A percentile compares a stretch with the other conserved stretches of the same genome.
Conservation (phyloP, 2,329 filamentous ascomycete genomes). For the Thielaviopsis punctulata region DNA sequence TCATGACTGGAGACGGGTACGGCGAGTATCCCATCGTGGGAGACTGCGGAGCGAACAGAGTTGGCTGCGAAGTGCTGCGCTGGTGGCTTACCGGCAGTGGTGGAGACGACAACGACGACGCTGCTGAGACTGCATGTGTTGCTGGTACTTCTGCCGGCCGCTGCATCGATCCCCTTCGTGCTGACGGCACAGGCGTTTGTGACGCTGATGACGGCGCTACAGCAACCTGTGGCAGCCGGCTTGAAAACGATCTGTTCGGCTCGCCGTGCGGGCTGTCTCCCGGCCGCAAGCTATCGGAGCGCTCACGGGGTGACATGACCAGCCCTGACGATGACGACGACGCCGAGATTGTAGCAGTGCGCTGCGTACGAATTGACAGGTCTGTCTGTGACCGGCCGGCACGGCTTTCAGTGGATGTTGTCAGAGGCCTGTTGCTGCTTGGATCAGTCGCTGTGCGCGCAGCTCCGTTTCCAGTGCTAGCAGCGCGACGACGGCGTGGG, state of each 20-base stretch:
- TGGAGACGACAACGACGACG: background rate
- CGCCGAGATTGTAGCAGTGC: background rate
- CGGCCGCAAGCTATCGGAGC: background rate
- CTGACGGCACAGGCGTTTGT: background rate
- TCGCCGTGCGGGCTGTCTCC: background rate
- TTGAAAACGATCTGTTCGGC: constrained; percentile 4
- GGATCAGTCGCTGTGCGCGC: constrained; percentile 35
- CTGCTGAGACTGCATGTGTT: background rate
- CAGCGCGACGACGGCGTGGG: constrained; percentile 29
- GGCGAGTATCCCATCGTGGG: background rate
- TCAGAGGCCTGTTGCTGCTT: constrained; percentile 18
- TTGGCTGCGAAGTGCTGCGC: constrained; percentile 3
- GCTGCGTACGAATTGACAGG: constrained; percentile 25
- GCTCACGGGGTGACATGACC: background rate
- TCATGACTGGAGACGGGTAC: background rate
- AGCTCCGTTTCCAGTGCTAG: constrained; percentile 25
- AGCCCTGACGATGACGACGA: background rate
- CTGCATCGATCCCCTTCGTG: background rate
- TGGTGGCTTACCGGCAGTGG: background rate
- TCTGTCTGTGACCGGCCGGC: constrained; percentile 50
- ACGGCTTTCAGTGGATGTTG: constrained; percentile 27
- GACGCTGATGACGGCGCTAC: background rate
- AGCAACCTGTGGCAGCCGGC: constrained; percentile 5
- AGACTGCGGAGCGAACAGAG: background rate
- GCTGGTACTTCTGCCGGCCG: background rate